Percentiles rank a stretch among this genome's conserved stretches.
These are phyloP conservation scores for Silene latifolia DNA, from an alignment of 148 eudicot species.

Conservation along the genomic window DNA sequence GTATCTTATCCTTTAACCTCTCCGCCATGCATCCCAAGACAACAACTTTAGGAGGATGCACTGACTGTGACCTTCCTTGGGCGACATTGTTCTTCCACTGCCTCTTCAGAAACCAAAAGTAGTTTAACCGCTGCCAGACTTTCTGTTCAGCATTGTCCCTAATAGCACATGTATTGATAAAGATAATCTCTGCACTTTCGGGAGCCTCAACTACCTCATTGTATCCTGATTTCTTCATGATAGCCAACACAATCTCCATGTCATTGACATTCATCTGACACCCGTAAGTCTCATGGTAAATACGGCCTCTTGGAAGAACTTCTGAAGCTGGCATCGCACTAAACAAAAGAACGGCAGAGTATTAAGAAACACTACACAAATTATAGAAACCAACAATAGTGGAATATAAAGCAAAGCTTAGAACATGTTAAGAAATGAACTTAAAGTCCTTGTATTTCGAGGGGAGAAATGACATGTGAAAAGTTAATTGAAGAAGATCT, in stretches of 20 bases:
- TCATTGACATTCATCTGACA: constrained; percentile 98
- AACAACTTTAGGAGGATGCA: constrained; percentile 92
- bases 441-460: neutral
- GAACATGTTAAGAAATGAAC: neutral
- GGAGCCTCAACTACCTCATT: constrained; percentile 64
- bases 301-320: constrained; percentile 62
- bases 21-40: constrained; percentile 99
- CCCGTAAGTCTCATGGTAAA: constrained; percentile 97
- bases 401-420: neutral
- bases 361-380: neutral
- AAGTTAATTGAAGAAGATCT: neutral
- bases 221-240: constrained; percentile 93
- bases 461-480: neutral
- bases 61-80: constrained; percentile 71
- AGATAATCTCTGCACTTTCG: constrained; percentile 96
- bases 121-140: constrained; percentile 96
- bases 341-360: constrained; percentile 16
- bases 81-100: constrained; percentile 90
- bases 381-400: neutral
- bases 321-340: constrained; percentile 43
- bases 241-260: constrained; percentile 94
- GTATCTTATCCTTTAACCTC: constrained; percentile 90
- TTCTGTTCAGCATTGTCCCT: constrained; percentile 96
- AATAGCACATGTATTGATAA: constrained; percentile 94
- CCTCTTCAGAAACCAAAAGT: constrained; percentile 96